phyloP scores from a whole-genome alignment of 768 basidiomycete species.

The Paxillus ammoniavirescens region DNA sequence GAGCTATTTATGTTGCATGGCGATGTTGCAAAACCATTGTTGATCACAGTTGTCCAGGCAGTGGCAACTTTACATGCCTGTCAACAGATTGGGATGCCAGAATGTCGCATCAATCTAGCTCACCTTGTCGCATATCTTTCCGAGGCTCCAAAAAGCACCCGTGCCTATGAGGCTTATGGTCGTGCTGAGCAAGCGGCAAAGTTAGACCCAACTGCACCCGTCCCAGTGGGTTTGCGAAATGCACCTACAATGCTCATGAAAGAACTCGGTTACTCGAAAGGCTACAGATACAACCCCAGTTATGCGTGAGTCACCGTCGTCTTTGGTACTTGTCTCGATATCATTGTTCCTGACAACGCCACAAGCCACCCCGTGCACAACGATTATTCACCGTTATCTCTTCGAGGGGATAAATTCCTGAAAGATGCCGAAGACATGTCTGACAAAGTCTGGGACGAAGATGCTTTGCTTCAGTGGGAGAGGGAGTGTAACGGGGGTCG shows the following conservation, averaged over 20 bases:
- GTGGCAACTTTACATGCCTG: conserved; percentile 63
- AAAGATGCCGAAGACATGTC: conserved; percentile 40
- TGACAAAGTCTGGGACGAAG: conserved; percentile 61
- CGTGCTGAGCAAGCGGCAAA: conserved; percentile 63
- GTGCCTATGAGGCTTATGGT: conserved; percentile 76
- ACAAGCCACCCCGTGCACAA: conserved; percentile 64
- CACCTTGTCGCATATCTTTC: conserved; percentile 76
- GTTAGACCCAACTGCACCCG: conserved; percentile 49
- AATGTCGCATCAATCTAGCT: conserved; percentile 75
- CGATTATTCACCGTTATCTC: conserved; percentile 54
- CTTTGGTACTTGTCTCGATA: neutral
- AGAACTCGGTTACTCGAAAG: conserved; percentile 62
- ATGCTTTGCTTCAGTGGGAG: conserved; percentile 56
- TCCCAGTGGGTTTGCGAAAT: conserved; percentile 75
- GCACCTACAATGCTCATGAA: conserved; percentile 74
- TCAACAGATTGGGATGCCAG: conserved; percentile 76
- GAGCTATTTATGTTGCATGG: conserved; percentile 14
- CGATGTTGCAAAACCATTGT: conserved; percentile 5
- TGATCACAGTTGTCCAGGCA: conserved; percentile 40
- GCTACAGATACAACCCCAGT: conserved; percentile 62
- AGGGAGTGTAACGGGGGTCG: conserved; percentile 44
- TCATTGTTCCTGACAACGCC: conserved; percentile 1
- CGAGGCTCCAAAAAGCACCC: conserved; percentile 81
- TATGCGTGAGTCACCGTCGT: conserved; percentile 41
- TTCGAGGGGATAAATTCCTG: conserved; percentile 45